Evolutionary conservation across 352 stramenopile species (phyloP), one percentile per base, ranked within the genome.

Genomic region (Phytophthora cryptogea): DNA sequence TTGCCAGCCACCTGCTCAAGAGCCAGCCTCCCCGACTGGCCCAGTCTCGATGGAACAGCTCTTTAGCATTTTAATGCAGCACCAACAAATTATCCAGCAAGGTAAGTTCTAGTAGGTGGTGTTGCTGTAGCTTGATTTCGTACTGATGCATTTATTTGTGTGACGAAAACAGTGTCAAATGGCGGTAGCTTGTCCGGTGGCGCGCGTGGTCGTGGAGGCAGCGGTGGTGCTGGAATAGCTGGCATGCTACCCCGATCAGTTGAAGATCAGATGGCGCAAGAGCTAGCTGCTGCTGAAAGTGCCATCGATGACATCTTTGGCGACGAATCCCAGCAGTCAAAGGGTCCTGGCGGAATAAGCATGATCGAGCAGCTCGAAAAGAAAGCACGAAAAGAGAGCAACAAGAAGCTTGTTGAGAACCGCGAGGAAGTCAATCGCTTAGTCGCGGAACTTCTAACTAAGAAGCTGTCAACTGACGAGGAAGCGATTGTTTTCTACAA

Each of bases 341-440:
- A 88, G 50, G 83, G 76, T 4, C 53, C 68, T 40, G 81, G 78
- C n/a, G 83, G 86, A 10, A 93, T 93, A 76, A 89, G 72, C 40
- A 91, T 95, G 83, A 92, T 95, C 32, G 83, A 95, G 59, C 81
- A 94, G 51, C 70, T 95, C 2, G 86, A 95, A 66, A 92, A 92
- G 63, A 92, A 94, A 46, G 86, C 86, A 4, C 70, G 86, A 8
- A 89, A 87, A 43, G 85, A 94, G 30, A 88, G 74, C 67, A 95
- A 95, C 72, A 93, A 92, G 69, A 93, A 92, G 64, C 72, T 95
- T 2, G 86, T 95, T 20, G 77, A 94, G 27, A 78, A 90, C 28
- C 72, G 75, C 9, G 73, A 80, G 1, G 68, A 80, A 20, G 81
- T 95, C 35, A 89, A 89, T 54, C 41, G 59, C 7, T 62, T 88